Evolutionary conservation across 225 moss, liverwort and hornwort species (phyloP).

Genomic region (Bryum argenteum): DNA sequence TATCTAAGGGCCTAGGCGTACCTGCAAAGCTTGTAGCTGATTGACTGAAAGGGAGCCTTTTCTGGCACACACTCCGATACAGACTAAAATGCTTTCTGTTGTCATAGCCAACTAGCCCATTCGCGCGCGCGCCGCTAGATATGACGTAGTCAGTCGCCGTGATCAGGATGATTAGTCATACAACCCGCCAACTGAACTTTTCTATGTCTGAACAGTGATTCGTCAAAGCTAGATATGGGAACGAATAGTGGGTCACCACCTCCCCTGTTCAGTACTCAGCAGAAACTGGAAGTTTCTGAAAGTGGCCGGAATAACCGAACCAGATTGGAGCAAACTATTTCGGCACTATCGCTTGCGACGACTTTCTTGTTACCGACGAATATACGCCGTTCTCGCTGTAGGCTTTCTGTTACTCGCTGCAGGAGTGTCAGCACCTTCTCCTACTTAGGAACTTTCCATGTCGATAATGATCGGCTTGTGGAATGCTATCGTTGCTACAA

Average conservation of each 20-base stretch:
- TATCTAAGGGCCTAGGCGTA: neutral
- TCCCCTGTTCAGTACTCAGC: no score
- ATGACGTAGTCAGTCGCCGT: neutral
- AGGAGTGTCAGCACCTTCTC: neutral
- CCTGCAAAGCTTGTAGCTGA: neutral
- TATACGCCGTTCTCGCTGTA: neutral
- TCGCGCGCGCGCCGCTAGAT: neutral
- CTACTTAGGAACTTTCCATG: no score
- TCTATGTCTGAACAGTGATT: neutral
- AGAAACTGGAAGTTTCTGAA: neutral
- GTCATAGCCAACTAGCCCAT: neutral
- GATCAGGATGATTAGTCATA: neutral
- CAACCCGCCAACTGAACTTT: neutral
- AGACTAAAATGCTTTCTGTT: neutral
- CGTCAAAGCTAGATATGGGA: neutral
- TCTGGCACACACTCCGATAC: neutral
- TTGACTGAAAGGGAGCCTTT: neutral
- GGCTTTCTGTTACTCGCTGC: neutral
- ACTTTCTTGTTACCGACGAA: neutral
- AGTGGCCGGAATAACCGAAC: slow-evolving; percentile 6
- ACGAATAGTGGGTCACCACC: neutral
- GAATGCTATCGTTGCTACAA: no score
- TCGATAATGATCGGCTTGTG: no score
- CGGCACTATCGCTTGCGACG: neutral
- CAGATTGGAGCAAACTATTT: slow-evolving; percentile 12